Evolutionary conservation across 2,329 filamentous ascomycete genomes (phyloP).

Genomic region (Calonectria ilicicola): DNA sequence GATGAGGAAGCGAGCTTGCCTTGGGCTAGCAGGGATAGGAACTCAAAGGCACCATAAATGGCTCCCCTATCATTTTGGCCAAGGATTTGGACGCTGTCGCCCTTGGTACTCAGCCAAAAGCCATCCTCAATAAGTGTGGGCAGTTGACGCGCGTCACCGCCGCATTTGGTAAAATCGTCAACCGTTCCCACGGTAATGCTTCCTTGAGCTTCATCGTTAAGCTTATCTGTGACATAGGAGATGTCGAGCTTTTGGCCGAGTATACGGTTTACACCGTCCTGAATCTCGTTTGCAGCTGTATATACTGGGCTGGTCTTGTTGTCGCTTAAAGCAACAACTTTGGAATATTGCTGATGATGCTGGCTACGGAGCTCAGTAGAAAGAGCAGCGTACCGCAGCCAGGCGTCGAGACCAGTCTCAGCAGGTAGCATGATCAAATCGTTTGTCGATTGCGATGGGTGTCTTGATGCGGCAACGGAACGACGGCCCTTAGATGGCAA

Average conservation of each 20-base stretch:
- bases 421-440: not conserved
- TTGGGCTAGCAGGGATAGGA: not conserved
- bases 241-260: not conserved
- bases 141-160: not conserved
- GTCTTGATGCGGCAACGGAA: not conserved
- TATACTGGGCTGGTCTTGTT: not conserved
- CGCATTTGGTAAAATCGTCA: not conserved
- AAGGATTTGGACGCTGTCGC: not conserved
- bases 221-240: not conserved
- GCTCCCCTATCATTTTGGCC: not conserved
- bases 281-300: not conserved
- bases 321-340: not conserved
- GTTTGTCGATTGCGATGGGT: not conserved
- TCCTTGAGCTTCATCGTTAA: not conserved
- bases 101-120: not conserved
- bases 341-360: not conserved
- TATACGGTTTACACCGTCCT: not conserved
- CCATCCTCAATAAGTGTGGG: not conserved
- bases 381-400: not conserved
- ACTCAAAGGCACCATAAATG: not conserved
- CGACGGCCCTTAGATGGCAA: not conserved
- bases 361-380: not conserved
- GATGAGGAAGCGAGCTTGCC: not conserved
- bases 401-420: slow-evolving; percentile 2
- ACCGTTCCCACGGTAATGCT: not conserved